Percentiles rank a stretch among this genome's conserved stretches.
Evolutionary conservation across 306 rosid species (phyloP).

Genomic region (Vigna trinervia): DNA sequence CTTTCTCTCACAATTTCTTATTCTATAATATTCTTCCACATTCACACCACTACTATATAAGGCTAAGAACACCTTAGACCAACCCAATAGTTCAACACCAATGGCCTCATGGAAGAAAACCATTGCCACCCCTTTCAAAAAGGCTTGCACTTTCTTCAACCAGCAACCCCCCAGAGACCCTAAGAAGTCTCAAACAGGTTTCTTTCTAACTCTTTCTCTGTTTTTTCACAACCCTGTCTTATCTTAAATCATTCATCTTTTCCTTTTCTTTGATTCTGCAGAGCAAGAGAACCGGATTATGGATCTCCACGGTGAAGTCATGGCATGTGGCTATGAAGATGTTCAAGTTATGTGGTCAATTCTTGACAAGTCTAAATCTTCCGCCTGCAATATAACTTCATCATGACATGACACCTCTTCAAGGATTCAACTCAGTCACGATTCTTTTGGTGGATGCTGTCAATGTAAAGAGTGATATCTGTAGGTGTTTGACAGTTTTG

Average conservation of each 20-base stretch:
- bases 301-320: conserved; percentile 92
- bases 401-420: conserved; percentile 45
- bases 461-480: conserved; percentile 24
- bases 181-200: conserved; percentile 71
- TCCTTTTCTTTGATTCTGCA: conserved; percentile 36
- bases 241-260: too few species aligned
- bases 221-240: too few species aligned
- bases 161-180: conserved; percentile 71
- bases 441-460: conserved; percentile 39
- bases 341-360: conserved; percentile 99
- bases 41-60: conserved; percentile 22
- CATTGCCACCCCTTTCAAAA: conserved; percentile 80
- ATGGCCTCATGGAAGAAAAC: conserved; percentile 99
- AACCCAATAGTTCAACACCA: background rate
- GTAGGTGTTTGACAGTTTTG: conserved; percentile 39
- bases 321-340: conserved; percentile 95
- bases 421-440: background rate
- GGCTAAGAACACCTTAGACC: background rate
- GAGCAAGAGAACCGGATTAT: conserved; percentile 66
- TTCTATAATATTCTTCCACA: conserved; percentile 33
- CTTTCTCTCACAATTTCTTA: conserved; percentile 41
- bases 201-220: background rate
- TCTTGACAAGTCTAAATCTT: conserved; percentile 85
- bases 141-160: conserved; percentile 87
- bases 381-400: conserved; percentile 68